Evolutionary conservation across 768 basidiomycete genomes (phyloP).

Genomic region (Dioszegia aurantiaca): DNA sequence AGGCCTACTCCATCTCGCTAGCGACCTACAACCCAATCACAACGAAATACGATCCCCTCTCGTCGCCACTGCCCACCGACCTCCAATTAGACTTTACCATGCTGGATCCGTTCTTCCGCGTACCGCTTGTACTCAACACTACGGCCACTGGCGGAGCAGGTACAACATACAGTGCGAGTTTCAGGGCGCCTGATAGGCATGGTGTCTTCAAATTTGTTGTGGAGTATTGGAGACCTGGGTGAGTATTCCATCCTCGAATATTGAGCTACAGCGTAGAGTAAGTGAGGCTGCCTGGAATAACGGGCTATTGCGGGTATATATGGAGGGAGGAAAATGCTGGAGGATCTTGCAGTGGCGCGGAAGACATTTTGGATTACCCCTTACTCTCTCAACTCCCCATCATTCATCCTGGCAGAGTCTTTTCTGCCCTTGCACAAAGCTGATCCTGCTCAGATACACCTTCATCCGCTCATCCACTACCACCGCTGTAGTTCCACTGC

Average conservation of each 20-base stretch:
- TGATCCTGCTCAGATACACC: constrained; percentile 60
- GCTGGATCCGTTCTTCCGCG: constrained; percentile 95
- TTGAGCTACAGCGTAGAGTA: background rate
- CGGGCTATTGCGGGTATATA: too few relatives aligned
- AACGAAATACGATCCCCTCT: constrained; percentile 67
- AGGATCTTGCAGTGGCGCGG: too few relatives aligned
- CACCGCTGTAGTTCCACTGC: constrained; percentile 83
- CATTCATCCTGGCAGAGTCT: too few relatives aligned
- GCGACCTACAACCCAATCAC: constrained; percentile 63
- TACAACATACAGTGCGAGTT: constrained; percentile 67
- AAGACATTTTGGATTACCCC: too few relatives aligned
- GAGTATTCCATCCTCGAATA: constrained; percentile 40
- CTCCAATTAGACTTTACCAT: constrained; percentile 95
- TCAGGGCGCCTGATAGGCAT: constrained; percentile 90
- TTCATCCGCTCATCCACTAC: constrained; percentile 69
- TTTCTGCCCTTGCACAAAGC: too few relatives aligned
- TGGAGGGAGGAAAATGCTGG: too few relatives aligned
- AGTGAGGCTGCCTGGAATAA: too few relatives aligned
- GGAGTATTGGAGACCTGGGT: constrained; percentile 86
- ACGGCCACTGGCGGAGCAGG: constrained; percentile 5
- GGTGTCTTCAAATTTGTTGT: constrained; percentile 98
- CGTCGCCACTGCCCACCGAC: constrained; percentile 59
- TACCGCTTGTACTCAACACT: constrained; percentile 61
- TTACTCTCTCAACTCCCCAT: too few relatives aligned
- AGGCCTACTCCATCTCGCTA: constrained; percentile 70